Conservation (phyloP, 75 land plant species). For the Selaginella tamariscina region DNA sequence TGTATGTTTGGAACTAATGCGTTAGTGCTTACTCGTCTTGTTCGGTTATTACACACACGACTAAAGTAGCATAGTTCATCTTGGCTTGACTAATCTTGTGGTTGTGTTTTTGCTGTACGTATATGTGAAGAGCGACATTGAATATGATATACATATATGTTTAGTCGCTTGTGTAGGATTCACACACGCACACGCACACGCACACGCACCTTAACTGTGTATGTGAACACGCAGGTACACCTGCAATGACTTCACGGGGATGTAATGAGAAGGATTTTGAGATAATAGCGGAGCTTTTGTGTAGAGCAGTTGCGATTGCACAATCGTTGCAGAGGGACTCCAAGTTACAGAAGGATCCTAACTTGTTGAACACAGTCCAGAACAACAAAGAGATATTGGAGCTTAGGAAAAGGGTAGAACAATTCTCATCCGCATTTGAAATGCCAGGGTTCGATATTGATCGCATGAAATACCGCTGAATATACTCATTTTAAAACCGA, state of each 20-base stretch:
- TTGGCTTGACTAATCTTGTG: too few species aligned
- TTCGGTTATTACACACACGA: too few species aligned
- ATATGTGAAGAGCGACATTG: too few species aligned
- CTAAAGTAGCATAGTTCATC: too few species aligned
- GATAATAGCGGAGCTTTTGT: slow-evolving; percentile 59
- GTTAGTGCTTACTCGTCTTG: too few species aligned
- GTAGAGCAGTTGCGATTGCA: slow-evolving; percentile 59
- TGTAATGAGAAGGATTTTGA: slow-evolving; percentile 77
- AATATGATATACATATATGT: too few species aligned
- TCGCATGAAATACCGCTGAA: not conserved
- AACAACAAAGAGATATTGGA: slow-evolving; percentile 52
- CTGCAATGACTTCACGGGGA: slow-evolving; percentile 82
- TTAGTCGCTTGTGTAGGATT: too few species aligned
- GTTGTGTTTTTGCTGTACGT: too few species aligned
- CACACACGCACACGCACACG: too few species aligned
- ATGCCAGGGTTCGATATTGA: slow-evolving; percentile 50
- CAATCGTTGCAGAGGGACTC: slow-evolving; percentile 34
- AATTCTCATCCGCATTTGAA: slow-evolving; percentile 60
- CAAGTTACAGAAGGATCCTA: slow-evolving; percentile 37
- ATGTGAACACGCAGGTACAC: slow-evolving; percentile 36
- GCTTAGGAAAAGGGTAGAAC: slow-evolving; percentile 49
- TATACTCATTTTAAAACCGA: too few species aligned
- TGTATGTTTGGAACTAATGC: too few species aligned
- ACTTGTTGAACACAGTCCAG: slow-evolving; percentile 26
- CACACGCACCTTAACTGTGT: too few species aligned